A percentile compares a stretch with the other conserved stretches of the same genome.
These are phyloP conservation scores for Takashimella koratensis DNA, from an alignment of 1,284 basidiomycete species.

Conservation along the genomic window DNA sequence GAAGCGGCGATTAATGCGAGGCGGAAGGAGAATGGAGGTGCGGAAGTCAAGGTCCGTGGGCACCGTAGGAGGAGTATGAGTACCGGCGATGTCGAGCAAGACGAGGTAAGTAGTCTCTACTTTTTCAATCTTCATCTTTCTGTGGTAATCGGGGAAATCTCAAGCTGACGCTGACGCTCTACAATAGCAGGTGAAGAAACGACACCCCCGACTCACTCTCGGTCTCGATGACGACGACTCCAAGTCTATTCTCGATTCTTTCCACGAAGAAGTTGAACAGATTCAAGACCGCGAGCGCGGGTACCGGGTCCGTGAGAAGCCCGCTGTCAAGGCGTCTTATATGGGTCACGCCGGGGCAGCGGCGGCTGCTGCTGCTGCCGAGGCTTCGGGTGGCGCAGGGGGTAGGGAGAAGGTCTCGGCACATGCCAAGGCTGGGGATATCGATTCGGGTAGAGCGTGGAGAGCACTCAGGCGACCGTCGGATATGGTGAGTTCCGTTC, in stretches of 20 bases:
- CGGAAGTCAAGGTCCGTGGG: slow-evolving; percentile 9
- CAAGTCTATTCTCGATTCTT: slow-evolving; percentile 38
- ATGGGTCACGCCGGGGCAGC: slow-evolving; percentile 61
- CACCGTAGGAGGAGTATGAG: slow-evolving; percentile 40
- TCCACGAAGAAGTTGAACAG: slow-evolving; percentile 42
- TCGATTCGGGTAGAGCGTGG: slow-evolving; percentile 82
- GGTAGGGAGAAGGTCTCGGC: not conserved
- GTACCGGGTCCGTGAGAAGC: slow-evolving; percentile 64
- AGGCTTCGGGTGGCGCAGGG: not conserved
- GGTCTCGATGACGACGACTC: slow-evolving; percentile 36
- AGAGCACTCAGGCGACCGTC: slow-evolving; percentile 78
- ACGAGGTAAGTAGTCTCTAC: not conserved
- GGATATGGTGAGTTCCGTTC: slow-evolving; percentile 68
- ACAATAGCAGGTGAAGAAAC: slow-evolving; percentile 17
- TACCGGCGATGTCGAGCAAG: slow-evolving; percentile 32
- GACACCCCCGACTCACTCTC: slow-evolving; percentile 31
- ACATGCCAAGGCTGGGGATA: slow-evolving; percentile 71
- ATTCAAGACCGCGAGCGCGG: slow-evolving; percentile 47
- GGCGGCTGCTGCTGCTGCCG: too few relatives aligned
- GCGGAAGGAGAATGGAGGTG: slow-evolving; percentile 56
- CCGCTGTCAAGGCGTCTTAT: slow-evolving; percentile 75
- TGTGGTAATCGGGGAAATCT: not conserved
- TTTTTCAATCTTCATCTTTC: slow-evolving; percentile 1
- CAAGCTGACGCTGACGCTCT: slow-evolving; percentile 6
- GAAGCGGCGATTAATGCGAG: slow-evolving; percentile 70